Percentiles rank a stretch among this genome's conserved stretches.
phyloP scores from a whole-genome alignment of 495 filamentous ascomycete genomes.

The Glarea lozoyensis region DNA sequence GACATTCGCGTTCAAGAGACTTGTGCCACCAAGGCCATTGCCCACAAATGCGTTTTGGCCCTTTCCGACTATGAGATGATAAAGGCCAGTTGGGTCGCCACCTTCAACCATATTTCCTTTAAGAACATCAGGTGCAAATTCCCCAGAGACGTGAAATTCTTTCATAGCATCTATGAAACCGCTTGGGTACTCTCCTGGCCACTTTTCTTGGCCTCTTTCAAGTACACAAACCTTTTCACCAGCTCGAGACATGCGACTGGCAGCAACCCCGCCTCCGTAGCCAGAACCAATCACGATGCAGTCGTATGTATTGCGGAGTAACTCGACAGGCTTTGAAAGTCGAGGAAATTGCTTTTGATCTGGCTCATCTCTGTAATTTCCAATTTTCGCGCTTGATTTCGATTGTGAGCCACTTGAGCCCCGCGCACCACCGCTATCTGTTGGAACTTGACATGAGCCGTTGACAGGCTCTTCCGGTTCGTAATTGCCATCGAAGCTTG shows the following conservation, averaged over 20 bases:
- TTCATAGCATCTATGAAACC: constrained; percentile 32
- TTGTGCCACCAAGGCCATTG: constrained; percentile 59
- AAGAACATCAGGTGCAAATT: constrained; percentile 31
- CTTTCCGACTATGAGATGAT: constrained; percentile 53
- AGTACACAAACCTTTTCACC: constrained; percentile 53
- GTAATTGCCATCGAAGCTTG: not conserved
- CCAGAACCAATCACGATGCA: constrained; percentile 59
- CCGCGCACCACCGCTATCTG: constrained; percentile 9
- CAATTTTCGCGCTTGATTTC: constrained; percentile 28
- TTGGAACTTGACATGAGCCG: constrained; percentile 8
- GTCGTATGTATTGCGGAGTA: constrained; percentile 50
- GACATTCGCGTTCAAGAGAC: constrained; percentile 59
- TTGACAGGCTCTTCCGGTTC: not conserved
- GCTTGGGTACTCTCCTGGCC: constrained; percentile 56
- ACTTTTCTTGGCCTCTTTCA: constrained; percentile 53
- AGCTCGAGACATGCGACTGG: constrained; percentile 53
- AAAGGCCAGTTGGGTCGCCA: constrained; percentile 51
- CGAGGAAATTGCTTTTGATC: constrained; percentile 34
- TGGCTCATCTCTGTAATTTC: constrained; percentile 33
- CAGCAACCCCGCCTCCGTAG: constrained; percentile 59
- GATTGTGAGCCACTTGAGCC: constrained; percentile 25
- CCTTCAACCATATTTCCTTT: constrained; percentile 31
- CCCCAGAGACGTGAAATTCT: constrained; percentile 49
- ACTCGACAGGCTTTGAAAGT: constrained; percentile 46
- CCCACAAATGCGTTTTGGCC: constrained; percentile 58